Conservation (phyloP, 1,284 basidiomycete genomes). For the Irpex lacteus region DNA sequence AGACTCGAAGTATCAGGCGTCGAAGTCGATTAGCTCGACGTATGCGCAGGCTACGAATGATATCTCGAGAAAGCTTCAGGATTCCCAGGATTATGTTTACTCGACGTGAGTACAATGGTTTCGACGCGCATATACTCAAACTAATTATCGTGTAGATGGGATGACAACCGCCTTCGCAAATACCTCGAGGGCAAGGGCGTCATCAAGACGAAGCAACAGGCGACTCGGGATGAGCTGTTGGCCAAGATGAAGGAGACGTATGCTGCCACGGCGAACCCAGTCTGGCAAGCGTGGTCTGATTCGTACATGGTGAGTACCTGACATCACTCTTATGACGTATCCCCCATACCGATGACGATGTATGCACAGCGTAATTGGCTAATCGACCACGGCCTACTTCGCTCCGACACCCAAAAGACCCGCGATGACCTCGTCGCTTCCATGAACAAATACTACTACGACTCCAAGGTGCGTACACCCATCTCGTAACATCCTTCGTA, state of each 20-base stretch:
- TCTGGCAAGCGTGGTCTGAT: conserved; percentile 85
- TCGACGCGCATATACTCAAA: not conserved
- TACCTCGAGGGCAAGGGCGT: conserved; percentile 79
- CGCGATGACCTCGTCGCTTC: conserved; percentile 67
- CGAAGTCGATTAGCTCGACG: conserved; percentile 38
- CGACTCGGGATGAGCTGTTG: conserved; percentile 67
- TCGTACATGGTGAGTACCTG: conserved; percentile 67
- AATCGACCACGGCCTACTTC: conserved; percentile 68
- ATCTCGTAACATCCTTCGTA: too few relatives aligned
- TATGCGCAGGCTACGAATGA: conserved; percentile 47
- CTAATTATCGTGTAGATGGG: conserved; percentile 48
- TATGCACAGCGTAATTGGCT: conserved; percentile 74
- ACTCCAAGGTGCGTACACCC: too few relatives aligned
- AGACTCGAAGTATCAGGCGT: conserved; percentile 32
- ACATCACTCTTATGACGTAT: not conserved
- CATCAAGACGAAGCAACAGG: conserved; percentile 62
- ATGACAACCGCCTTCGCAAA: conserved; percentile 64
- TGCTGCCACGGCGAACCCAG: conserved; percentile 54
- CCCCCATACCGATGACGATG: not conserved
- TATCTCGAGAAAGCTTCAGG: conserved; percentile 60
- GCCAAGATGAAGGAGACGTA: conserved; percentile 72
- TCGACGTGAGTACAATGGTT: conserved; percentile 41
- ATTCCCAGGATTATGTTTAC: conserved; percentile 83
- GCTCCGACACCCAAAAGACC: conserved; percentile 55
- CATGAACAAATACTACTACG: conserved; percentile 84